A percentile compares a stretch with the other conserved stretches of the same genome.
phyloP scores from a whole-genome alignment of 139 green algal genomes.

The Chlamydomonas sp. region DNA sequence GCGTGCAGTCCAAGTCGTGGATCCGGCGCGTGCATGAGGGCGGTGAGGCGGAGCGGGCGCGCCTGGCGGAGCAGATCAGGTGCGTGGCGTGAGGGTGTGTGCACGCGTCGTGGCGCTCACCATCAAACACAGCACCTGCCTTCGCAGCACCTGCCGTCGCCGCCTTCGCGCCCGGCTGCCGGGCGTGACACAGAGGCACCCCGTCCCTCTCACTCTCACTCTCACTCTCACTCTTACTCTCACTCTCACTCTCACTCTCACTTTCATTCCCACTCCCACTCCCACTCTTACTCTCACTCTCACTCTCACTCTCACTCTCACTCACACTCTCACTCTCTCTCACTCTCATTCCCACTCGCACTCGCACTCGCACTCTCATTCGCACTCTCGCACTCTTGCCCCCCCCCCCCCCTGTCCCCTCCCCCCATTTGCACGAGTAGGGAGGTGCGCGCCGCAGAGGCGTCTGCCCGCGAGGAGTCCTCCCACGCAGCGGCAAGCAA shows the following conservation, averaged over 20 bases:
- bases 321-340: not conserved
- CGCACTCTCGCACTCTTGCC: too few relatives aligned
- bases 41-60: slow-evolving; percentile 15
- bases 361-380: too few relatives aligned
- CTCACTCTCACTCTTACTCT: not conserved
- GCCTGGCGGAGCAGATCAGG: slow-evolving; percentile 23
- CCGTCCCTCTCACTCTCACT: not conserved
- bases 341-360: not conserved
- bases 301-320: not conserved
- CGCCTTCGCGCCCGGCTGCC: too few relatives aligned
- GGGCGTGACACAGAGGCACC: too few relatives aligned
- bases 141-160: not conserved
- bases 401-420: too few relatives aligned
- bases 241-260: too few relatives aligned
- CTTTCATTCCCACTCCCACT: too few relatives aligned
- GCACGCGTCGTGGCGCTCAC: not conserved
- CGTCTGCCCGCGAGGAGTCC: not conserved
- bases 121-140: slow-evolving; percentile 26
- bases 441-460: too few relatives aligned
- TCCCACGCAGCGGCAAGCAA: slow-evolving; percentile 3
- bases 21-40: slow-evolving; percentile 27
- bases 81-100: slow-evolving; percentile 8
- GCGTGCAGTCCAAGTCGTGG: slow-evolving; percentile 8
- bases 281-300: not conserved
- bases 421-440: too few relatives aligned